Evolutionary conservation across 257 asterid genomes (phyloP).

Genomic region (Rehmannia glutinosa): DNA sequence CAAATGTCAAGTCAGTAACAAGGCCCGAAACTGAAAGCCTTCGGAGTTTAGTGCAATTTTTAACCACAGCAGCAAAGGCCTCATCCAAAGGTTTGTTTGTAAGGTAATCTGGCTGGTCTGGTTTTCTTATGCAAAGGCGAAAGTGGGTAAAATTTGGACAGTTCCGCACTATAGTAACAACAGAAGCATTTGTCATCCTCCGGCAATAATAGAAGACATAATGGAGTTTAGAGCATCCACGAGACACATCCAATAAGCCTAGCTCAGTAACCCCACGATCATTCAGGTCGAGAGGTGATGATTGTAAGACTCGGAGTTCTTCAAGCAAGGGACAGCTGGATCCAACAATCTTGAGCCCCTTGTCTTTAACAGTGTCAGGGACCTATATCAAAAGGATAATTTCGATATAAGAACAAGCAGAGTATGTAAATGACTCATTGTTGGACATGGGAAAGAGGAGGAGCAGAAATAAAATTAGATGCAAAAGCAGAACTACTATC

Average conservation of each 20-base stretch:
- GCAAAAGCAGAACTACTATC: no score
- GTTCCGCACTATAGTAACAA: conserved; percentile 55
- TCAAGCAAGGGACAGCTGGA: conserved; percentile 72
- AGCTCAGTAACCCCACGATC: conserved; percentile 72
- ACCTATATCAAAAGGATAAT: conserved; percentile 40
- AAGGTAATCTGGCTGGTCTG: conserved; percentile 61
- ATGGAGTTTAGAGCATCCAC: conserved; percentile 71
- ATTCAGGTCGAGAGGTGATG: conserved; percentile 43
- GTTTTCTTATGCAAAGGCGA: conserved; percentile 88
- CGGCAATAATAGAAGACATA: conserved; percentile 82
- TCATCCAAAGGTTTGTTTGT: conserved; percentile 83
- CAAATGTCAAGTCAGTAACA: conserved; percentile 70
- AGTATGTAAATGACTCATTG: no score
- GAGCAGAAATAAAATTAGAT: no score
- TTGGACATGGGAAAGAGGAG: background rate
- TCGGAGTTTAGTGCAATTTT: conserved; percentile 63
- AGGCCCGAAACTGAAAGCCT: conserved; percentile 80
- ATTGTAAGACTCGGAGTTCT: conserved; percentile 71
- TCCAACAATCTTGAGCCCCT: conserved; percentile 80
- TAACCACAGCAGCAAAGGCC: conserved; percentile 84
- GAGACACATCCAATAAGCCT: conserved; percentile 79
- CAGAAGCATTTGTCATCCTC: conserved; percentile 90
- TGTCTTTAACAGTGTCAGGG: conserved; percentile 68
- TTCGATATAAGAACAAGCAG: no score
- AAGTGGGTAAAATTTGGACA: conserved; percentile 90